Evolutionary conservation across 306 rosid genomes (phyloP), one percentile per base, ranked within the genome.

Genomic region (Dicorynia guianensis): DNA sequence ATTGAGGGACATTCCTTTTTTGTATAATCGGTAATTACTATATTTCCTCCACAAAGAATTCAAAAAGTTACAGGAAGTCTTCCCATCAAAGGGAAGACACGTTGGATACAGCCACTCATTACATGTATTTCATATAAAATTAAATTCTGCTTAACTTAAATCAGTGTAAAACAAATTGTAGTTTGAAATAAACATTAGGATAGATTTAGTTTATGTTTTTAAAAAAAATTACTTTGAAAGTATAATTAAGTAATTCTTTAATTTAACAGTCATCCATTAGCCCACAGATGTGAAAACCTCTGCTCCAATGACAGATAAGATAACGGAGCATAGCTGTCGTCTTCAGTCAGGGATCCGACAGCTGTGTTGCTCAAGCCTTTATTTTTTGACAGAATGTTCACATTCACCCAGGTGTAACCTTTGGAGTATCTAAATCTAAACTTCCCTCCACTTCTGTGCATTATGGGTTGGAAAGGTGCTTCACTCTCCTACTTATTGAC

Each of bases 381-480:
- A 9, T 33, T 1, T 38, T 58, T 33, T 25, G 10, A 52, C 7
- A 75, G 53, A 58, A 20, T 59, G 60, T 55, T 74, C 76, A 66
- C 59, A n/a, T 4, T 15, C 11, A 0, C 40, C 13, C 9, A 42
- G 18, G 44, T 25, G 2, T 25, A 25, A 25, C 1, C 30, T 25
- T 1, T 25, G 30, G 30, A 2, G 1, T 50, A 43, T 63, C 35
- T 34, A 47, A 50, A 25, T 60, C 65, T 35, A 52, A 50, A 38
- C 55, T 64, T 79, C 68, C 78, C 73, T 48, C 46, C 8, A 74
- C 63, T 50, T 36, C 44, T 56, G 59, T 34, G 68, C 77, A 81
- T 72, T 68, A 63, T 39, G 68, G 63, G 7, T 39, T 68, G 57
- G 25, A 65, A 59, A 36, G 70, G 19, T 20, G 40, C 34, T 39